A percentile compares a stretch with the other conserved stretches of the same genome.
phyloP scores from a whole-genome alignment of 768 basidiomycete genomes.

The Panaeolus cyanescens region DNA sequence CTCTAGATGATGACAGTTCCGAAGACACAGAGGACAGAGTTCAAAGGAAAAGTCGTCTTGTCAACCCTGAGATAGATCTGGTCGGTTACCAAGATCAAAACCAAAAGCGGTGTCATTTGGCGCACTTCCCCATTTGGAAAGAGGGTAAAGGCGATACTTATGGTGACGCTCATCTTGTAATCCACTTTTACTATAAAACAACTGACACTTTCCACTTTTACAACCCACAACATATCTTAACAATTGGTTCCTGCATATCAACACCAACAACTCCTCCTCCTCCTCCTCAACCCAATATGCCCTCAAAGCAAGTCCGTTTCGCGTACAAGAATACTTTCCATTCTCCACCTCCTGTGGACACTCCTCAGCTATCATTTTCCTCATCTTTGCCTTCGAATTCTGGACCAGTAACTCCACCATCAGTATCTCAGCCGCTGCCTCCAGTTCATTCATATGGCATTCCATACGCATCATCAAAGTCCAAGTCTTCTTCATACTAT shows the following conservation, averaged over 20 bases:
- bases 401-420: slow-evolving; percentile 16
- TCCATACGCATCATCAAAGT: background rate
- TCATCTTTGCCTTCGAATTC: slow-evolving; percentile 10
- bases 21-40: no score
- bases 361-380: slow-evolving; percentile 12
- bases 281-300: slow-evolving; percentile 1
- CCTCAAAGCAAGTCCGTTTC: slow-evolving; percentile 23
- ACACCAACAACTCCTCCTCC: background rate
- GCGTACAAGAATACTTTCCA: slow-evolving; percentile 22
- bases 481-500: slow-evolving; percentile 3
- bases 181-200: background rate
- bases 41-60: background rate
- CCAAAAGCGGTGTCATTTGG: background rate
- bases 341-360: slow-evolving; percentile 11
- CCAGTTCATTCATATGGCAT: background rate
- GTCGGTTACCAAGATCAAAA: background rate
- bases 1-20: no score
- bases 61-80: background rate
- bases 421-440: slow-evolving; percentile 3
- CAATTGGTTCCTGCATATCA: background rate
- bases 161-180: background rate
- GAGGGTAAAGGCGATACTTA: background rate
- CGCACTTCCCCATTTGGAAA: background rate
- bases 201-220: background rate
- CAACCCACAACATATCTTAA: background rate